Evolutionary conservation across 192 early-diverging fungal species (phyloP), one percentile per base, ranked within the genome.

Genomic region (Coemansia sp.): DNA sequence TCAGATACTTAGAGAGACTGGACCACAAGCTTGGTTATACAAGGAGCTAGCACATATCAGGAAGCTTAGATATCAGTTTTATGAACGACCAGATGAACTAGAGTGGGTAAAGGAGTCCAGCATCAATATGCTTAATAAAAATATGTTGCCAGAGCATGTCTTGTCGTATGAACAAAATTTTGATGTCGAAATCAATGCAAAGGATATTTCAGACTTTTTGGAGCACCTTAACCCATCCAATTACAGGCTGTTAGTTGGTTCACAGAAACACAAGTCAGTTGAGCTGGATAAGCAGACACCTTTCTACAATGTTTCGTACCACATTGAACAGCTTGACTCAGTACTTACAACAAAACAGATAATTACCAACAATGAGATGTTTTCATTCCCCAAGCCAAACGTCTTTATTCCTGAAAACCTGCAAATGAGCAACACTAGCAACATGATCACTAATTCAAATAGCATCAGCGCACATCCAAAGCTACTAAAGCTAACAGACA

Each of bases 281-380:
- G 57, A 74, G 2, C 61, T 73, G 42, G 58, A 73, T 8, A 41
- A 79, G 40, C 86, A 84, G 61, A 93, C 92, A 42, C 60, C 79
- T 18, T 90, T 88, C 85, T 98, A 96, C 70, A 88, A 87, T 3
- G 90, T 90, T 0, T 86, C 93, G 49, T 95, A 96, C 68, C 67
- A 82, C 39, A 74, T 91, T 41, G 72, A 48, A 5, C 3, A 1
- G 3, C 47, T 48, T 15, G 47, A 48, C 1, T 71, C n/a, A 63
- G 73, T 5, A 42, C 37, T 32, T 61, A 23, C 9, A 59, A 11
- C n/a, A 23, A 0, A 16, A 23, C 57, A 32, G 54, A 53, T 63
- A 39, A 21, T 9, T 59, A 11, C 18, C 54, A 10, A 10, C 21
- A 57, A 8, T 56, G 47, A 60, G 23, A 32, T 32, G 32, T 66